phyloP scores from a whole-genome alignment of 768 basidiomycete genomes.

The Boletus tylopilopsis region DNA sequence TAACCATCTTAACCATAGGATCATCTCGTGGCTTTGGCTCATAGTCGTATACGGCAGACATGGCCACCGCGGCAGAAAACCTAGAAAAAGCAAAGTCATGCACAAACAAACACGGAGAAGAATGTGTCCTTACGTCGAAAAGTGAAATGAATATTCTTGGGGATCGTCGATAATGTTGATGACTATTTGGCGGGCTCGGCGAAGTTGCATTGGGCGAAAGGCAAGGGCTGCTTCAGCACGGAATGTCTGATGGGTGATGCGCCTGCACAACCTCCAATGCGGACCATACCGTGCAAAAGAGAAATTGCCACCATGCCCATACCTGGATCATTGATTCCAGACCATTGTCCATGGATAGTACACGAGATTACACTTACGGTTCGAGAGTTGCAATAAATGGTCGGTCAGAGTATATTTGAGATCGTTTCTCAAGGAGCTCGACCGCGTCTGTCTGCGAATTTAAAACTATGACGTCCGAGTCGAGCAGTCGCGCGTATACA shows the following conservation, averaged over 20 bases:
- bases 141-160: slow-evolving; percentile 1
- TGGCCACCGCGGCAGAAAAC: slow-evolving; percentile 29
- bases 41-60: slow-evolving; percentile 14
- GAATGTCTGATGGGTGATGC: slow-evolving; percentile 14
- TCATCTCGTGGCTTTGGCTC: slow-evolving; percentile 1
- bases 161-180: slow-evolving; percentile 7
- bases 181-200: slow-evolving; percentile 4
- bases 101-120: not conserved
- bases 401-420: slow-evolving; percentile 12
- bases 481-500: slow-evolving; percentile 4
- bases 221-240: slow-evolving; percentile 2
- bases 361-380: not conserved
- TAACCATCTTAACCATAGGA: not conserved
- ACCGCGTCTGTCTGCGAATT: not conserved
- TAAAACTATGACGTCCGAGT: slow-evolving; percentile 1
- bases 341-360: too few species aligned
- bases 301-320: not conserved
- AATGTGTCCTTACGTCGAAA: not conserved
- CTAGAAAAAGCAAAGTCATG: slow-evolving; percentile 10
- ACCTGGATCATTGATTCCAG: not conserved
- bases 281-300: not conserved
- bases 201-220: slow-evolving; percentile 13
- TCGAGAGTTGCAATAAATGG: not conserved
- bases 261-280: slow-evolving; percentile 11
- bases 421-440: slow-evolving; percentile 8